Evolutionary conservation across 768 basidiomycete species (phyloP).

Genomic region (Panaeolus papilionaceus): DNA sequence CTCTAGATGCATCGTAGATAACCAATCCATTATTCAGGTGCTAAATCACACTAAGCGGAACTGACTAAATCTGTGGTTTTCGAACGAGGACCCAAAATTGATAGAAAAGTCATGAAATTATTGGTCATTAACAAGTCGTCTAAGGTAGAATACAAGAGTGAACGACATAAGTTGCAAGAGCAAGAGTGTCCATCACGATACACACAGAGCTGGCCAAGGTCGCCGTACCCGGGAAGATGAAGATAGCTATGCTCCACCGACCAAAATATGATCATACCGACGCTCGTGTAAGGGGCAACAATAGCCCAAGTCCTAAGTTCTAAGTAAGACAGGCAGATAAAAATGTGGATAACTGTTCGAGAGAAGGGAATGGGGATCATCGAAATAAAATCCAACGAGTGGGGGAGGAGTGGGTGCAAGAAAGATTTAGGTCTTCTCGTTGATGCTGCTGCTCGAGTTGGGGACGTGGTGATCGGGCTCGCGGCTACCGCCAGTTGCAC

Average conservation of each 20-base stretch:
- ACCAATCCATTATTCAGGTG: too few species aligned
- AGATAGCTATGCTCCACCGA: constrained; percentile 11
- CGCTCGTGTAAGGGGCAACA: neutral
- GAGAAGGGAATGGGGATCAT: neutral
- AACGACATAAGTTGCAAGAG: neutral
- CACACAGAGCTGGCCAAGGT: neutral
- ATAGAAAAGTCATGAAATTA: constrained; percentile 1
- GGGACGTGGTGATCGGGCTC: constrained; percentile 35
- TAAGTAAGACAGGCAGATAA: neutral
- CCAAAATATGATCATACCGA: constrained; percentile 14
- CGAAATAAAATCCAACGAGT: neutral
- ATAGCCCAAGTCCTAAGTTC: neutral
- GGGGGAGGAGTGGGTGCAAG: neutral
- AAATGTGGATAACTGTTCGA: neutral
- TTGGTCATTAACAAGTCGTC: constrained; percentile 11
- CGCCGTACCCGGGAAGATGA: constrained; percentile 5
- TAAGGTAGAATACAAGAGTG: constrained; percentile 1
- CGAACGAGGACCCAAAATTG: too few species aligned
- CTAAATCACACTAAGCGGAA: too few species aligned
- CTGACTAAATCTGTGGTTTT: too few species aligned
- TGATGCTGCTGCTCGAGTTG: constrained; percentile 14
- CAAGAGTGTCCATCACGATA: neutral
- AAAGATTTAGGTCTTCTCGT: constrained; percentile 16
- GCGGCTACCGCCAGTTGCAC: constrained; percentile 30
- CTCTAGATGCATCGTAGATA: too few species aligned